Evolutionary conservation across 1,139 yeast genomes (phyloP).

Genomic region (Magnusiomyces tetraspermus): DNA sequence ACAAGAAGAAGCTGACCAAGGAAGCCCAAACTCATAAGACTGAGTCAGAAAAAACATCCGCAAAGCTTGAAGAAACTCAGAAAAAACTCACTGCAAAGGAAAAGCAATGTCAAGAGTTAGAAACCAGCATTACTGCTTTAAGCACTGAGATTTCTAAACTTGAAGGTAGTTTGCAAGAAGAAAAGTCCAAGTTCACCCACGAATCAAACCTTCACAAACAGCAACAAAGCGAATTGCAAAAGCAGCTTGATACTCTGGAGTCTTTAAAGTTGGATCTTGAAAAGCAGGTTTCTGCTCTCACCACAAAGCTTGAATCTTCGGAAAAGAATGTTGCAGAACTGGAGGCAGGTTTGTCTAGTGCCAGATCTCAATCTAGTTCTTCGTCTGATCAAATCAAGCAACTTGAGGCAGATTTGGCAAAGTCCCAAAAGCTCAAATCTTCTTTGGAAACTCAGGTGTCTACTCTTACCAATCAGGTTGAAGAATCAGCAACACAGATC

Average conservation of each 20-base stretch:
- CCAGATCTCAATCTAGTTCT: not conserved
- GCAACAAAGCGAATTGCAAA: constrained; percentile 9
- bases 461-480: not conserved
- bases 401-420: not conserved
- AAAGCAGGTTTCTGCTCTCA: not conserved
- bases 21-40: not conserved
- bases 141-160: not conserved
- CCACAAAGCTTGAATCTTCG: not conserved
- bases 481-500: not conserved
- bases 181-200: not conserved
- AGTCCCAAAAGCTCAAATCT: not conserved
- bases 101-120: constrained; percentile 1
- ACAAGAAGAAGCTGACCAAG: constrained; percentile 1
- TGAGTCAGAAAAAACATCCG: not conserved
- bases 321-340: not conserved
- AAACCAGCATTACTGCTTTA: constrained; percentile 4
- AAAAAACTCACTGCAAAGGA: not conserved
- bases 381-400: not conserved
- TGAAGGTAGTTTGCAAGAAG: constrained; percentile 5
- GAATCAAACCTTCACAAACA: not conserved
- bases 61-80: constrained; percentile 2
- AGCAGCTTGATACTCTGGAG: not conserved
- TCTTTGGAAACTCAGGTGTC: not conserved
- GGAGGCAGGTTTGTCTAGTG: not conserved
- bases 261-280: not conserved